Base-by-base conservation (phyloP, 345 rosid genomes). In the Salix dunnii region DNA sequence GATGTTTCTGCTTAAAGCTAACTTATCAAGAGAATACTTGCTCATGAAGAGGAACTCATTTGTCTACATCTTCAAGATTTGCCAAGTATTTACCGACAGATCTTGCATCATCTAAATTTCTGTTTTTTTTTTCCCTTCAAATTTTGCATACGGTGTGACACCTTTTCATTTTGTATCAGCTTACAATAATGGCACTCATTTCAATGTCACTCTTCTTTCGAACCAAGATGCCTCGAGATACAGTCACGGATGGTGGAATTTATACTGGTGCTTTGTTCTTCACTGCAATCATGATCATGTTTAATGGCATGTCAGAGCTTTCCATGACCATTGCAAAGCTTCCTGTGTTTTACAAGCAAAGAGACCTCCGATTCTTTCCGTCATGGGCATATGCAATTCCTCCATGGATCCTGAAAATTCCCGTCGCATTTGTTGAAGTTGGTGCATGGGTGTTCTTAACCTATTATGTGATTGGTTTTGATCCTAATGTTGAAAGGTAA, bases 321-420 rank as follows among this genome's bases (percentile, higher is more conserved):
- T 86, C 94, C 49, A 86, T 94, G 91, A 88, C 96, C 64, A 86
- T 94, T 55, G 86, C 83, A 51, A 94, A 87, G 80, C 98, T 94
- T 83, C 93, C 97, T 18, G 90, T 92, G 68, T 94, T 94, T 74
- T 94, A 87, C 90, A 94, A 92, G 82, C 96, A 92, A 83, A 84
- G 96, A 74, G 94, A 90, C 73, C 86, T 88, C 18, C 82, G 84
- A n/a, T 94, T 92, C 88, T 92, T 78, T 82, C 97, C 98, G 42
- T 38, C 96, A 4, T 92, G 98, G 98, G 88, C 89, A 3, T 92
- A 88, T 83, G 85, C 94, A 79, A 72, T 94, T 58, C 97, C 98
- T 11, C 46, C 90, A 51, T 94, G 98, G 97, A 86, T 94, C 73
- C 87, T 92, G 48, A 89, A 92, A 82, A 88, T 90, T 67, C 98